Evolutionary conservation across 1,139 yeast genomes (phyloP), one percentile per base, ranked within the genome.

Genomic region (Meyerozyma athensensis): DNA sequence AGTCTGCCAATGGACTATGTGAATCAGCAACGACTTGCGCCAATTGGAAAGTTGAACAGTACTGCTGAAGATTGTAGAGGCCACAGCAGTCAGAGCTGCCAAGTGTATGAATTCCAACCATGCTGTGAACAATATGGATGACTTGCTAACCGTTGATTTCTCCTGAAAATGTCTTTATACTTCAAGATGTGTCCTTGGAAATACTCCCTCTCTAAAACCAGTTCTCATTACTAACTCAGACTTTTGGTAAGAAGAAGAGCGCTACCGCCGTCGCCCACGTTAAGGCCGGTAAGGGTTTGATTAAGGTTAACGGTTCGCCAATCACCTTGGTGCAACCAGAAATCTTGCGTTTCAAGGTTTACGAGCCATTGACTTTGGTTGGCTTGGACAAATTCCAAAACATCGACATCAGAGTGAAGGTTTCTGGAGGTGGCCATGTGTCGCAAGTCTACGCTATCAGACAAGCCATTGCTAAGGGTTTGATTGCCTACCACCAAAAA

Each of bases 241-340:
- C 97, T 74, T 92, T 92, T 79, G 98, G 98, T 78, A 92, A 92
- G 82, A 92, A 92, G 92, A 92, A 86, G 83, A 86, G 96, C 70
- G 98, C 98, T 66, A 92, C 98, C 65, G 98, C 98, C 69, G 98
- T 92, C 69, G 98, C 98, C 74, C 96, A 87, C 77, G 96, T 92
- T 65, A 90, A 89, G 81, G 92, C 94, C 77, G 97, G 98, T 76
- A 86, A 86, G 78, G 97, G 98, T 77, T 86, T 92, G 72, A 84
- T 92, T 79, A 92, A 92, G 82, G 95, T 92, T 62, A 92, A 92
- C 81, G 98, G 98, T 75, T 76, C 94, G 60, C 98, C 98, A 79
- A 89, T 92, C 83, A 85, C 96, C 71, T 85, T 92, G 66, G 97
- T 92, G 59, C 87, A 92, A 78, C 98, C 98, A 72, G 97, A 90